These are phyloP conservation scores for Debaryomyces sp. DNA, from an alignment of 1,139 yeast species.

Conservation along the genomic window DNA sequence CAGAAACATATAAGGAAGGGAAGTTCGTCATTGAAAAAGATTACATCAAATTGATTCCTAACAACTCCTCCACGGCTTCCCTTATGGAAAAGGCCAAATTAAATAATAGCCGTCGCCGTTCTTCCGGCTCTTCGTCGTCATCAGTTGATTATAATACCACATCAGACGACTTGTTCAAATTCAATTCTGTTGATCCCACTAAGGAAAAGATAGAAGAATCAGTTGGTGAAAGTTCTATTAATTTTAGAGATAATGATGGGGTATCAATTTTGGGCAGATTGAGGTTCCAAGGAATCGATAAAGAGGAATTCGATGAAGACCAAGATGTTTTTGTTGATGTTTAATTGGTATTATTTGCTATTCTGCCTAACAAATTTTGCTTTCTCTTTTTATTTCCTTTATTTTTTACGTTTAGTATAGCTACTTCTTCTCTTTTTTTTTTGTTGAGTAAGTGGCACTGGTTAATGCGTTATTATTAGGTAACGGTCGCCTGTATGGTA, in stretches of 20 bases:
- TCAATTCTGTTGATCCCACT: background rate
- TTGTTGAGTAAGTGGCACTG: background rate
- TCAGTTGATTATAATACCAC: slow-evolving; percentile 5
- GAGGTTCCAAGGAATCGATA: slow-evolving; percentile 21
- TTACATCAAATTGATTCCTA: slow-evolving; percentile 26
- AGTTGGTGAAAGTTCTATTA: slow-evolving; percentile 7
- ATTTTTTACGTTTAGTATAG: background rate
- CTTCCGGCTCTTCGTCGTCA: slow-evolving; percentile 14
- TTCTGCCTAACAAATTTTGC: slow-evolving; percentile 8
- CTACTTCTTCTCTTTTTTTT: slow-evolving; percentile 11
- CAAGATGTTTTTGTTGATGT: slow-evolving; percentile 34
- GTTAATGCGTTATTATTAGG: background rate
- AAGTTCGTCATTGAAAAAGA: slow-evolving; percentile 70
- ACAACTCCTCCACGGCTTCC: slow-evolving; percentile 28
- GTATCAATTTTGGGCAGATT: slow-evolving; percentile 22
- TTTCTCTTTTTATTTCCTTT: slow-evolving; percentile 9
- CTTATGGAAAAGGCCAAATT: slow-evolving; percentile 32
- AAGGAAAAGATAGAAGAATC: slow-evolving; percentile 3
- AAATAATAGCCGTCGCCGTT: slow-evolving; percentile 28
- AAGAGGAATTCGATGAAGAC: slow-evolving; percentile 26
- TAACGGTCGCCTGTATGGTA: slow-evolving; percentile 6
- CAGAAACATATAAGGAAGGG: slow-evolving; percentile 76
- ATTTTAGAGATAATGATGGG: slow-evolving; percentile 18
- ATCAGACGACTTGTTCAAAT: slow-evolving; percentile 3
- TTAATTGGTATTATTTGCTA: slow-evolving; percentile 9